phyloP scores from a whole-genome alignment of 2,329 filamentous ascomycete species.

The Sordariomycetes sp. region DNA sequence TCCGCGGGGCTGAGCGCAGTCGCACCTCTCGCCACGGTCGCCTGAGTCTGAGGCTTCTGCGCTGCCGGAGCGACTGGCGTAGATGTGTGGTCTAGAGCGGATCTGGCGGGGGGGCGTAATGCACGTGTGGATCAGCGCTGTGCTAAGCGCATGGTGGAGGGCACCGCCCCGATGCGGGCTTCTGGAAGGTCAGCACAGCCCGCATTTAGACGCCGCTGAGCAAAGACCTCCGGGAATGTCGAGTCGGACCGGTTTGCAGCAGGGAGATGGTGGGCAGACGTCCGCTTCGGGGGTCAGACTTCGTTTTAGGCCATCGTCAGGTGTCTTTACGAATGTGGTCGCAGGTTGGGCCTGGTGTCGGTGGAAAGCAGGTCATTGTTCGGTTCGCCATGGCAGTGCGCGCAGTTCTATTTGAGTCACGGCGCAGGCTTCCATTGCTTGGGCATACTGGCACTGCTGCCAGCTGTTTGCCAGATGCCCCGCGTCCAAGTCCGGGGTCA shows the following conservation, averaged over 20 bases:
- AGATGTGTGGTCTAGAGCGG: background rate
- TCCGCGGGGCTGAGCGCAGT: background rate
- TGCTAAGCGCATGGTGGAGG: background rate
- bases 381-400: background rate
- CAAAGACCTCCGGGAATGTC: too few species aligned
- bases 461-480: too few species aligned
- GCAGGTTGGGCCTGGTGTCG: background rate
- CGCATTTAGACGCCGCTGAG: background rate
- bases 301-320: background rate
- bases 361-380: background rate
- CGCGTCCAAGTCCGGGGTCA: too few species aligned
- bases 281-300: background rate
- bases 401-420: too few species aligned
- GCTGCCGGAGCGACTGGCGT: background rate
- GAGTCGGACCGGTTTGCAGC: background rate
- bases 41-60: background rate
- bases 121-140: background rate
- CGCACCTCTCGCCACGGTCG: background rate
- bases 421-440: too few species aligned
- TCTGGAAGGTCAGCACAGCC: background rate
- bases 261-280: background rate
- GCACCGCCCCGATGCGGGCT: background rate
- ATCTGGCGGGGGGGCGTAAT: background rate
- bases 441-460: too few species aligned
- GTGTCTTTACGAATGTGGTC: background rate